Conservation (phyloP, 1,284 basidiomycete species). For the Golubevia pallescens region DNA sequence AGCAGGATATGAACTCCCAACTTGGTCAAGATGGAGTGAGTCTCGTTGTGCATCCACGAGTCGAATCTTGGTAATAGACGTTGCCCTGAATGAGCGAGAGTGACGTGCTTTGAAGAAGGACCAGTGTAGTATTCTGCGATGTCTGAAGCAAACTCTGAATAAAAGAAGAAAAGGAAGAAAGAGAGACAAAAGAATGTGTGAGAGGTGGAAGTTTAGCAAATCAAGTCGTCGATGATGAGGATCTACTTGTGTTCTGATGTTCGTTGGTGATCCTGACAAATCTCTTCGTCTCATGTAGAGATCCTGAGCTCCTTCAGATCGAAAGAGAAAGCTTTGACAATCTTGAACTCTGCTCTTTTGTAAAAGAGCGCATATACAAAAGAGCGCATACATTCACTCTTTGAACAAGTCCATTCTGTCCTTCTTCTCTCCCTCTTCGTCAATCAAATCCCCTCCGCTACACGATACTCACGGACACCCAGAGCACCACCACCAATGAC, state of each 20-base stretch:
- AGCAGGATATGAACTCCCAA: constrained; percentile 23
- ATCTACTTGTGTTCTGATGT: too few relatives aligned
- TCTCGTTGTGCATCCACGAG: constrained; percentile 28
- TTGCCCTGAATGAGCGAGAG: constrained; percentile 17
- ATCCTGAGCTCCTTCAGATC: too few relatives aligned
- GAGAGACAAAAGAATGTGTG: too few relatives aligned
- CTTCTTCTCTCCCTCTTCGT: not conserved
- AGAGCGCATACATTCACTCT: too few relatives aligned
- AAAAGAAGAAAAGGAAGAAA: not conserved
- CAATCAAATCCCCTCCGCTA: not conserved
- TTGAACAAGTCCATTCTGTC: too few relatives aligned
- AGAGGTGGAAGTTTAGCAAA: not conserved
- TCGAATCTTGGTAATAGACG: constrained; percentile 27
- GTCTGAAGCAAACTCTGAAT: constrained; percentile 19
- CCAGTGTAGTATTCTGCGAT: constrained; percentile 25
- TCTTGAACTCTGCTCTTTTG: too few relatives aligned
- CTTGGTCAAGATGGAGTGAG: constrained; percentile 2
- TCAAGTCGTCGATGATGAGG: too few relatives aligned
- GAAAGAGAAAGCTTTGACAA: too few relatives aligned
- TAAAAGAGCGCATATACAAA: too few relatives aligned
- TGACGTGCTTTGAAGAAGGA: constrained; percentile 17
- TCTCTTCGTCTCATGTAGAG: too few relatives aligned
- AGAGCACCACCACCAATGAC: constrained; percentile 25
- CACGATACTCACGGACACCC: constrained; percentile 17
- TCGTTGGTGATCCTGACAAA: too few relatives aligned